Conservation (phyloP, 164 flowering plant species). For the Nymphaea colorata region DNA sequence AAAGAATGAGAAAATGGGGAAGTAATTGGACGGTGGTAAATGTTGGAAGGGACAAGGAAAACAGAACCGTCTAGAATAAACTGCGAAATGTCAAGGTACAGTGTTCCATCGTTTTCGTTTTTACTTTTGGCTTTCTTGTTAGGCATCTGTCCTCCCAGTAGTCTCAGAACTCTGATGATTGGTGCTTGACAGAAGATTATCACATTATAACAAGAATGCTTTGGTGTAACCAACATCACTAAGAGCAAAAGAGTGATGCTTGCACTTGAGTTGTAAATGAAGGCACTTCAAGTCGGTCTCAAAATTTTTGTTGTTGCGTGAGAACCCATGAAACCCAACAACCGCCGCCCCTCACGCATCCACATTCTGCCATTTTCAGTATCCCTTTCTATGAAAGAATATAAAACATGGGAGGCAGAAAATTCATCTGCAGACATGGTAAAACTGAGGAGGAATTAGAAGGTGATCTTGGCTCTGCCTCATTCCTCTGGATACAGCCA, state of each 20-base stretch:
- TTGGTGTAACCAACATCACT: not conserved
- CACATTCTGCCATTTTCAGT: no score
- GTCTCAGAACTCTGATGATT: not conserved
- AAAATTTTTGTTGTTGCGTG: not conserved
- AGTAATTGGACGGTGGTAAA: no score
- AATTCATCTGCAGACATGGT: not conserved
- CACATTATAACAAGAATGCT: not conserved
- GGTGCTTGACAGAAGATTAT: not conserved
- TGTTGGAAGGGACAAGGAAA: no score
- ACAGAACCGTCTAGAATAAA: no score
- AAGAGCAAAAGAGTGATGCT: not conserved
- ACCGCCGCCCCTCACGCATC: no score
- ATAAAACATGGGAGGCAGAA: not conserved
- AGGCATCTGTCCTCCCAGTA: not conserved
- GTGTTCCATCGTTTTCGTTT: no score
- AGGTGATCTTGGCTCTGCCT: not conserved
- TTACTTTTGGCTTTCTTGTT: not conserved
- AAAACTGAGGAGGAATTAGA: not conserved
- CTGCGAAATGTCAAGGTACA: no score
- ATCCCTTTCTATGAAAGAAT: not conserved
- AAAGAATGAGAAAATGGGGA: no score
- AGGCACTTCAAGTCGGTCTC: not conserved
- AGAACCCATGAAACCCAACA: not conserved
- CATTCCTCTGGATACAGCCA: not conserved
- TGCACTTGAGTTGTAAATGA: not conserved